Evolutionary conservation across 805 yeast species (phyloP), one percentile per base, ranked within the genome.

Genomic region (Candida pseudoglaebosa): DNA sequence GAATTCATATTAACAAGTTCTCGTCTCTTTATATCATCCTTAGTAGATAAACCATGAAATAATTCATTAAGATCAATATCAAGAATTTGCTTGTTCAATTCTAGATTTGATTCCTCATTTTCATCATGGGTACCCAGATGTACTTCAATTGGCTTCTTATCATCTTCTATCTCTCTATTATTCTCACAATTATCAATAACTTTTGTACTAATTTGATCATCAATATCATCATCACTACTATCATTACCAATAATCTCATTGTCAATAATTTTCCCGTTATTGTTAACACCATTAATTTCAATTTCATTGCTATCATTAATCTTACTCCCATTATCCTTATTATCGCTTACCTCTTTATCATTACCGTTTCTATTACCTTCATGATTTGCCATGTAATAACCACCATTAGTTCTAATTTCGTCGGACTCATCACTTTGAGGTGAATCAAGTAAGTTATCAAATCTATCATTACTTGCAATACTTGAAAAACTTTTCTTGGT

Each of bases 51-150:
- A 21, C 36, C 36, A 14, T 20, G 36, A 21, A 33, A 33, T 14
- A 33, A 15, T n/a, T 33, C 36, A 22, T 33, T 21, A 15, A 33
- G 12, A 33, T 33, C 36, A 22, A 33, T 33, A 33, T 33, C 36
- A 13, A 24, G 16, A 9, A 20, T 14, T 19, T 32, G 15, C 13
- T 32, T 18, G 16, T 26, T 15, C 6, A 10, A 12, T 9, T 6
- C 6, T 12, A 26, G n/a, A 26, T 26, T 15, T n/a, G 9, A 5
- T 5, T 9, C 13, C 26, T 8, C 8, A 8, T 22, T 8, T 22
- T 22, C 26, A 8, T 22, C 10, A 22, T 22, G 26, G 12, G 12
- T 22, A 8, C 12, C 26, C 26, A 22, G 12, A 8, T 8, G 26
- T 22, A 12, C 26, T n/a, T n/a, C n/a, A 22, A 8, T 22, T 8